These are phyloP conservation scores for Syncephalis plumigaleata DNA, from an alignment of 371 early-diverging fungal genomes.

Conservation along the genomic window DNA sequence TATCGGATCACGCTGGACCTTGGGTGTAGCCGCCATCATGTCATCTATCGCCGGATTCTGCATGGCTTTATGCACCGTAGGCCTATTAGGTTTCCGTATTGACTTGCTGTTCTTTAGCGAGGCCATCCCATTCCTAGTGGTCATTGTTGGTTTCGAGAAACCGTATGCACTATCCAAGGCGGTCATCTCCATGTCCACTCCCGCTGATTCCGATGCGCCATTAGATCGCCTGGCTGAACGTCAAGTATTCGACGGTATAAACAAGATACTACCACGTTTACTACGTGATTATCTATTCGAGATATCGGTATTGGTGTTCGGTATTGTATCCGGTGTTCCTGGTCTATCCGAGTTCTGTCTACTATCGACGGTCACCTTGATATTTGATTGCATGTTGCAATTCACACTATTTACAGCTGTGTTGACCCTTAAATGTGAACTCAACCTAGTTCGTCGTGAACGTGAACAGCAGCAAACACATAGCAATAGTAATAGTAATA, in stretches of 20 bases:
- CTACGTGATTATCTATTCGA: slow-evolving; percentile 69
- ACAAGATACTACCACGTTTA: slow-evolving; percentile 41
- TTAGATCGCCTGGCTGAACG: slow-evolving; percentile 13
- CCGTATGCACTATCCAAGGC: slow-evolving; percentile 66
- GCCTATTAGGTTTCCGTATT: slow-evolving; percentile 23
- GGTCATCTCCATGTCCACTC: slow-evolving; percentile 32
- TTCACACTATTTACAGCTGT: slow-evolving; percentile 79
- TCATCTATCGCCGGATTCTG: slow-evolving; percentile 49
- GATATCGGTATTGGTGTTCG: slow-evolving; percentile 55
- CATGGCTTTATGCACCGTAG: slow-evolving; percentile 47
- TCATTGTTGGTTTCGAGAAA: slow-evolving; percentile 87
- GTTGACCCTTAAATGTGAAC: slow-evolving; percentile 73
- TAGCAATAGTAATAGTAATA: too few relatives aligned
- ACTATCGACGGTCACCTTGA: slow-evolving; percentile 57
- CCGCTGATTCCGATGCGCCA: too few relatives aligned
- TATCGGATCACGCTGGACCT: slow-evolving; percentile 66
- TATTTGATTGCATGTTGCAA: slow-evolving; percentile 67
- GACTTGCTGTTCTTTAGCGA: slow-evolving; percentile 24
- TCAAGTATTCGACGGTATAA: slow-evolving; percentile 50
- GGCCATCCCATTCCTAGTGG: slow-evolving; percentile 80
- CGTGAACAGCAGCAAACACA: neutral
- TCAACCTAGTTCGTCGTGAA: slow-evolving; percentile 27
- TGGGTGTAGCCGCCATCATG: slow-evolving; percentile 34
- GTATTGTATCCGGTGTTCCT: slow-evolving; percentile 56
- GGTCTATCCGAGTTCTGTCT: slow-evolving; percentile 70